Evolutionary conservation across 345 rosid species (phyloP), one percentile per base, ranked within the genome.

Genomic region (Isatis tinctoria): DNA sequence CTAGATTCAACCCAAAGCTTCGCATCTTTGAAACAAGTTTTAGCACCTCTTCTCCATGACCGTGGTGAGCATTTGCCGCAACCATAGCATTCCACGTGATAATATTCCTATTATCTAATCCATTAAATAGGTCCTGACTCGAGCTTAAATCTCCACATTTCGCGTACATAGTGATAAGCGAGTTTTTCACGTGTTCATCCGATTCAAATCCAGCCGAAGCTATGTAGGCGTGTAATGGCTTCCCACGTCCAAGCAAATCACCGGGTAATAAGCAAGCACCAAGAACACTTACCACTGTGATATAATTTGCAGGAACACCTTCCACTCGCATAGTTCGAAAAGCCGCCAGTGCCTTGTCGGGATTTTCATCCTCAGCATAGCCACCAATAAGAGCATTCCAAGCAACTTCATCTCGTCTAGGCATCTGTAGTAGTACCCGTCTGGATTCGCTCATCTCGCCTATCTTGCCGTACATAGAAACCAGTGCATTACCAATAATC

Each of bases 311-410:
- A 68, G 74, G 71, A 53, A 80, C 43, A 30, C 86, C 80, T 74
- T 87, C 89, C 76, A 77, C 35, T 79, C 88, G 84, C 93, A 94
- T 85, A 61, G 82, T 24, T 48, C 70, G 85, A 75, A 87, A 89
- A 66, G 84, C 73, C 32, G 70, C 70, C 26, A 94, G 30, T 17
- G 89, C 95, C 18, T 75, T 82, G 24, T 70, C 67, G 1, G 76
- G 16, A 64, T 88, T 82, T 76, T 82, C 83, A 74, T 84, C 83
- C 68, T 87, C 93, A 20, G 87, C 89, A 80, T 82, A 65, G 24
- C 91, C 93, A 60, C 97, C 91, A 53, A 93, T 86, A 39, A 89
- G 84, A 47, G 97, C 94, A 86, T 91, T 93, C 91, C 96, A 93
- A 65, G 91, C 87, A 57, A 89, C 90, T 51, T 51, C 69, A 62